Percentiles rank a stretch among this genome's conserved stretches.
These are phyloP conservation scores for Wallacemonas sp. DNA, from an alignment of 208 protist genomes.

Conservation along the genomic window DNA sequence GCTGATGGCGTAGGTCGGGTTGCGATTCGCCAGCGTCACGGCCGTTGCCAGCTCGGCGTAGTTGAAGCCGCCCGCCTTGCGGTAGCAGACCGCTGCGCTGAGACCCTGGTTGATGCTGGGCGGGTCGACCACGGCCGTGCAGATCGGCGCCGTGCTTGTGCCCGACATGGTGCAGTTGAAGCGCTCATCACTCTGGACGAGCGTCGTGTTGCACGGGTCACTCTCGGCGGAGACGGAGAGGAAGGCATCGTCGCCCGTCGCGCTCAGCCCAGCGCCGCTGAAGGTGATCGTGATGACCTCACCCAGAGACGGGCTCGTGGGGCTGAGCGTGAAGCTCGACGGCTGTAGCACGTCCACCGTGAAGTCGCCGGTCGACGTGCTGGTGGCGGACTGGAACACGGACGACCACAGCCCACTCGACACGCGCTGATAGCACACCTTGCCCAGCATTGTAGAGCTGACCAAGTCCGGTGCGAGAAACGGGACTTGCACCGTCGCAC, in stretches of 20 bases:
- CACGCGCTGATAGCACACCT: conserved; percentile 75
- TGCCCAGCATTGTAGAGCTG: conserved; percentile 39
- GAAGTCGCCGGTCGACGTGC: conserved; percentile 47
- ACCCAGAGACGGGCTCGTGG: conserved; percentile 49
- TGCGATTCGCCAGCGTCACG: conserved; percentile 53
- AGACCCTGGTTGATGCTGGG: conserved; percentile 42
- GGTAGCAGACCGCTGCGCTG: conserved; percentile 73
- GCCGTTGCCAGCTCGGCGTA: conserved; percentile 56
- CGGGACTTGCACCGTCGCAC: conserved; percentile 24
- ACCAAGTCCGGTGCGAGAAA: conserved; percentile 75
- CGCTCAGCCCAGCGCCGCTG: conserved; percentile 56
- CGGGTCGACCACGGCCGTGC: conserved; percentile 67
- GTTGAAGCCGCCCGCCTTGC: conserved; percentile 43
- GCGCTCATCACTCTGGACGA: conserved; percentile 6
- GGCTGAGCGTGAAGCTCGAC: conserved; percentile 50
- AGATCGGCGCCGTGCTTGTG: conserved; percentile 30
- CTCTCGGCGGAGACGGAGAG: conserved; percentile 34
- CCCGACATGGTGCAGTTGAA: conserved; percentile 49
- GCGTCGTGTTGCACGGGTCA: conserved; percentile 32
- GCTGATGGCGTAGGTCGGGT: conserved; percentile 70
- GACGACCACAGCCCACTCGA: conserved; percentile 49
- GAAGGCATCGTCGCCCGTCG: conserved; percentile 57
- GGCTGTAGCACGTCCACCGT: conserved; percentile 84
- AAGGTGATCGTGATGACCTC: conserved; percentile 56
- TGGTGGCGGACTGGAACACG: conserved; percentile 45